phyloP scores from a whole-genome alignment of 305 asterid genomes.

The Lippia alba region DNA sequence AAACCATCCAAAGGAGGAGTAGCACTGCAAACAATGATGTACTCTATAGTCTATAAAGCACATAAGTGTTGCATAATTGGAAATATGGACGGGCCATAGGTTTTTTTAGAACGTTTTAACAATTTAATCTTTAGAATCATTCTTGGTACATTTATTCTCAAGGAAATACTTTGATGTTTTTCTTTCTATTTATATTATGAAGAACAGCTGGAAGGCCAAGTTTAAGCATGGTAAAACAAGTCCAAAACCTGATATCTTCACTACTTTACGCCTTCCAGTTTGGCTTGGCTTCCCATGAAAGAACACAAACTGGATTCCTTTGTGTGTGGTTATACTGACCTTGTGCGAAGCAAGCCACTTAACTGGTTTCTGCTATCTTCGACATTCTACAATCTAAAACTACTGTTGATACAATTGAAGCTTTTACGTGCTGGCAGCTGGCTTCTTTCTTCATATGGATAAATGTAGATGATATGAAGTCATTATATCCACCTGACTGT shows the following conservation, averaged over 20 bases:
- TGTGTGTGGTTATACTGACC: background rate
- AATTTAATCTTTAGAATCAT: background rate
- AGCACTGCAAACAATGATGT: background rate
- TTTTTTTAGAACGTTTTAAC: background rate
- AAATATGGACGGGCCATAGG: background rate
- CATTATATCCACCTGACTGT: slow-evolving; percentile 23
- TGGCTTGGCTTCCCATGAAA: slow-evolving; percentile 12
- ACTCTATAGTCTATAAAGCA: background rate
- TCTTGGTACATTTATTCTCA: background rate
- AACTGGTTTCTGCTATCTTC: background rate
- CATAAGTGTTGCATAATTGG: background rate
- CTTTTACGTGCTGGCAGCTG: background rate
- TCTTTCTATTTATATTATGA: background rate
- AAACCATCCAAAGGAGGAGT: background rate
- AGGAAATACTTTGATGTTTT: background rate
- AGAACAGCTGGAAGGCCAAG: background rate
- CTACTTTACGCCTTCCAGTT: background rate
- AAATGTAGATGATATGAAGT: slow-evolving; percentile 15
- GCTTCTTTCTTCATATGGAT: background rate
- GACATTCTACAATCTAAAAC: slow-evolving; percentile 15
- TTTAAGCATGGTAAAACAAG: slow-evolving; percentile 6
- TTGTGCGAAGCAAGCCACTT: background rate
- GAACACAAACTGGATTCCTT: background rate
- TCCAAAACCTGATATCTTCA: background rate
- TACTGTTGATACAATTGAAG: background rate